Evolutionary conservation across 371 early-diverging fungal genomes (phyloP), one percentile per base, ranked within the genome.

Genomic region (Mucor racemosus): DNA sequence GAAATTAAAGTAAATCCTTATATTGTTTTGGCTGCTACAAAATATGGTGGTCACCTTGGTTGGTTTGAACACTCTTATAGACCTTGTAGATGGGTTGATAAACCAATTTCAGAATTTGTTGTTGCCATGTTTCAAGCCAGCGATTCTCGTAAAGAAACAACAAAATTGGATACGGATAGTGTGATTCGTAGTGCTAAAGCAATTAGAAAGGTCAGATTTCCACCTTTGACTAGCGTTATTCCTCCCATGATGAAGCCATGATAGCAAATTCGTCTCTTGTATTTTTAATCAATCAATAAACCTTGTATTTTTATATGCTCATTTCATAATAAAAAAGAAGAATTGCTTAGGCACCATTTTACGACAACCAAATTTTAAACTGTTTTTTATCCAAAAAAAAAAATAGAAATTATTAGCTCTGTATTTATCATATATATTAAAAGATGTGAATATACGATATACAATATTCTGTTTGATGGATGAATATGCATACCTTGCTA

Each of bases 11-110:
- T 79, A 19, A 99, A 99, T 71, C 94, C 94, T 15, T 84, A 92
- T 75, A 85, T 95, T 38, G 58, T 97, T 3, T 73, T 99, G n/a
- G 96, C 94, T 0, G 88, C 93, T 9, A 95, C 96, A 0, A 73
- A 80, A 19, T 76, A 82, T 40, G 99, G 99, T 58, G 99, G 99
- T 7, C 99, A 98, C 75, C 80, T 98, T 54, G 99, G 98, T 5
- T 98, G 94, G 91, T 94, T 92, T 73, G 88, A 90, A 39, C 88
- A 90, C n/a, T 63, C 77, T 26, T 64, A 57, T 41, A 64, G 69
- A 14, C 86, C 86, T 35, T 71, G 73, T 35, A 79, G 88, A 13
- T 93, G 93, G 92, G 83, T 84, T 31, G 82, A 84, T 39, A 81
- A 86, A 33, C 88, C 91, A 7, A 73, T 92, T 17, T 81, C 85